phyloP scores from a whole-genome alignment of 768 basidiomycete species.

The Gyrodon lividus region DNA sequence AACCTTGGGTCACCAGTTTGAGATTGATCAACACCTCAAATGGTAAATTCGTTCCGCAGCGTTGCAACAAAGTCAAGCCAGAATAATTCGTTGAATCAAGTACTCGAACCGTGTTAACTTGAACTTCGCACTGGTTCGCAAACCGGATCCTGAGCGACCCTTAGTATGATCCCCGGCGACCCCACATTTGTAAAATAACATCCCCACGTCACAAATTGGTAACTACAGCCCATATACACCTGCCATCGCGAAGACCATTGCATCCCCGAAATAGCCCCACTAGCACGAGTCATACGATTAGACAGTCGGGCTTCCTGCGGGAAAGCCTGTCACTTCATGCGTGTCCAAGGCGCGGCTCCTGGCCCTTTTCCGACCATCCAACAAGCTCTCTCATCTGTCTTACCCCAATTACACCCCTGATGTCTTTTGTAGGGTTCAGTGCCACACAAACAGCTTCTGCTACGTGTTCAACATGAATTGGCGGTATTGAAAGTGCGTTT shows the following conservation, averaged over 20 bases:
- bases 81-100: not conserved
- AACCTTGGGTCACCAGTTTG: not conserved
- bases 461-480: slow-evolving; percentile 95
- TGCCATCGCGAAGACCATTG: slow-evolving; percentile 14
- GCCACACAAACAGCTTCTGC: slow-evolving; percentile 77
- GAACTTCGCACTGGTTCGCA: slow-evolving; percentile 10
- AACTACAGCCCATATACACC: slow-evolving; percentile 9
- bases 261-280: slow-evolving; percentile 15
- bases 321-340: slow-evolving; percentile 13
- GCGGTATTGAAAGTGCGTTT: slow-evolving; percentile 78
- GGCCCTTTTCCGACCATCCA: slow-evolving; percentile 53
- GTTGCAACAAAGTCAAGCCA: slow-evolving; percentile 7
- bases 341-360: slow-evolving; percentile 15
- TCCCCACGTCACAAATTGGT: slow-evolving; percentile 23
- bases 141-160: slow-evolving; percentile 1
- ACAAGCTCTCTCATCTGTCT: slow-evolving; percentile 71
- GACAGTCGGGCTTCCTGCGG: slow-evolving; percentile 5
- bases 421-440: slow-evolving; percentile 47
- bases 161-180: slow-evolving; percentile 8
- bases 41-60: slow-evolving; percentile 12
- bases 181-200: slow-evolving; percentile 7
- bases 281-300: slow-evolving; percentile 9
- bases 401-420: slow-evolving; percentile 70
- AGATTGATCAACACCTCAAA: slow-evolving; percentile 3
- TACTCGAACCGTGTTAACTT: not conserved